Evolutionary conservation across 202 grass and related monocot genomes (phyloP), one percentile per base, ranked within the genome.

Genomic region (Brachypodium distachyon): DNA sequence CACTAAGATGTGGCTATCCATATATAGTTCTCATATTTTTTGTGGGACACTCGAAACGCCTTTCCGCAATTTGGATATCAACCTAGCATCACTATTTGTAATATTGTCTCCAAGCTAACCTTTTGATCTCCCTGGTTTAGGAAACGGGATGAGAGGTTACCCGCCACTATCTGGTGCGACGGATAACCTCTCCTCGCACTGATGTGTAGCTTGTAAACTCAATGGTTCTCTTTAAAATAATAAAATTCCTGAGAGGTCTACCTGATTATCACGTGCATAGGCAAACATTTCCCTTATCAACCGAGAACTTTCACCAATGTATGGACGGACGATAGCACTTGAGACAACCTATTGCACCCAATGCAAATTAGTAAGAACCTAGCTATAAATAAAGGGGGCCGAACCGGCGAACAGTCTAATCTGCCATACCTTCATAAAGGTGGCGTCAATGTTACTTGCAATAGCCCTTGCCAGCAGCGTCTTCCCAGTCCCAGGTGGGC

Each of bases 401-500:
- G n/a, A 46, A 51, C 29, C 9, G 29, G n/a, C 32, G 17, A 51
- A 29, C 25, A 29, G 1, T 5, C 16, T 51, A 34, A 31, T 6
- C 48, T 21, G 5, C 0, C 10, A 22, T 18, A 68, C 64, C 64
- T 68, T 68, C 26, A 68, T 68, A 68, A 68, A 68, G 25, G 44
- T 68, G 0, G 32, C 68, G 23, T 72, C 68, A 16, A 72, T 72
- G 12, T 53, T 72, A 72, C 68, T 70, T 50, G 67, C 67, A 21
- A 70, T 10, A 21, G 67, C 67, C 64, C 64, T 68, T 0, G 64
- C 64, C 13, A 68, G 40, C 25, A 68, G 14, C 7, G 64, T 68
- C 64, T 68, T 68, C 64, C 64, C 64, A n/a, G 64, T 68, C 25
- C 64, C 64, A 68, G 64, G 64, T 31, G 64, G 67, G 18, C 67